Conservation (phyloP, 1,139 yeast genomes). For the Kluyveromyces sp. region DNA sequence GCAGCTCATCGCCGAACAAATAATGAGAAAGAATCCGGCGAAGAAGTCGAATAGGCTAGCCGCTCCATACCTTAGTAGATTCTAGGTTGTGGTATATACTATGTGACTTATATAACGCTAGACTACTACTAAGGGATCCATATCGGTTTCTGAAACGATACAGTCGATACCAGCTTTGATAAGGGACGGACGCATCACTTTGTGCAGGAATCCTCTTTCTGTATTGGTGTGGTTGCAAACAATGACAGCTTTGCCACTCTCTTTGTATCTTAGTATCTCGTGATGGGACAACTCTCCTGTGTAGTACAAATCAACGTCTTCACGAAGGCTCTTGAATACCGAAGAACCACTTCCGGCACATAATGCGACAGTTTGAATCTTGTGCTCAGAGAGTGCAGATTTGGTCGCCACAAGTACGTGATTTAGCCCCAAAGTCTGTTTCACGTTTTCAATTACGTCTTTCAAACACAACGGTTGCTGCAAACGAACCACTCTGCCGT, state of each 20-base stretch:
- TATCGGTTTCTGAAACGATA: conserved; percentile 45
- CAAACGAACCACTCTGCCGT: conserved; percentile 69
- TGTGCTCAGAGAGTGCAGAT: conserved; percentile 27
- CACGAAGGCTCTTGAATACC: conserved; percentile 34
- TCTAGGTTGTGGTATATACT: neutral
- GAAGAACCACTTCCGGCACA: conserved; percentile 97
- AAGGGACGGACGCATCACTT: conserved; percentile 44
- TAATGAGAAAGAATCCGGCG: too few relatives aligned
- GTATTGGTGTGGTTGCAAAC: conserved; percentile 87
- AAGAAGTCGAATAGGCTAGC: too few relatives aligned
- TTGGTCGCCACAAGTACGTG: conserved; percentile 62
- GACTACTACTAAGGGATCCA: conserved; percentile 43
- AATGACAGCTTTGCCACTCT: conserved; percentile 66
- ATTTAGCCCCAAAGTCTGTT: conserved; percentile 44
- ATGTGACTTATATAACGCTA: conserved; percentile 7
- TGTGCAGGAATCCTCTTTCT: conserved; percentile 71
- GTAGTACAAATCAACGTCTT: conserved; percentile 62
- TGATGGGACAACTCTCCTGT: conserved; percentile 96
- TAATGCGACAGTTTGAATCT: conserved; percentile 57
- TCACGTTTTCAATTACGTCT: conserved; percentile 47
- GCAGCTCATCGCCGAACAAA: neutral
- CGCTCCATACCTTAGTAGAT: too few relatives aligned
- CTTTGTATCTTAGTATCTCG: conserved; percentile 67
- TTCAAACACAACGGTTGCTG: conserved; percentile 38
- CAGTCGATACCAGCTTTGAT: conserved; percentile 36